Base-by-base conservation (phyloP, 192 early-diverging fungal species). In the Physocladia obscura region DNA sequence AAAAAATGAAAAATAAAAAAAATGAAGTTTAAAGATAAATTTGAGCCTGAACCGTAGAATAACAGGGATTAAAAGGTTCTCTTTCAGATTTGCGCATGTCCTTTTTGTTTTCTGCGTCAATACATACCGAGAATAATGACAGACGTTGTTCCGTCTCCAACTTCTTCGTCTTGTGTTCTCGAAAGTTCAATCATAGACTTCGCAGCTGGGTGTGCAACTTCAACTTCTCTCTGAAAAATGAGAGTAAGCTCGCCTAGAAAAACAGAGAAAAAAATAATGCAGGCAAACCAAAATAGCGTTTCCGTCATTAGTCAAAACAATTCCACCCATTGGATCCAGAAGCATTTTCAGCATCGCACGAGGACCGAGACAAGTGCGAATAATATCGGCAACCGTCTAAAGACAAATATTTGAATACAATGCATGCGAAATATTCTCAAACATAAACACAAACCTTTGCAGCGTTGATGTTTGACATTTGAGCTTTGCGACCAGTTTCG, bases 341-440 rank as follows among this genome's bases (percentile, higher is more conserved):
- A 99, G 86, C 97, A 99, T 98, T 82, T 99, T 99, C 64, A 99
- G 85, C 97, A 99, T 99, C 39, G 97, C 94, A 37, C 94, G 90
- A 13, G 97, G 97, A 35, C 97, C 97, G 32, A 99, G 85, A 82
- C 95, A 99, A 37, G 95, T 98, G 74, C 97, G 93, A 74, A 98
- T 96, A 57, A 99, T 92, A 79, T 99, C 97, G 34, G 97, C 91
- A 36, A 99, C 93, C 31, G 94, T 96, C 90, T 94, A 73, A 27
- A 22, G 13, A 22, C 52, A 54, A 27, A 44, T 44, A n/a, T 13
- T 26, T 24, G 31, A 1, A 11, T 2, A 11, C 49, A 26, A 11
- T 19, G 64, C 21, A 61, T 19, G 2, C 3, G 50, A 73, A 35
- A 62, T 26, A 24, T 39, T 35, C 8, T 35, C 32, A 29, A 47